Conservation (phyloP, 129 eudicot species). For the carrot (Daucus carota) region DH1_v3.0 NC_030381.2:7460501-7461000, state of each 20-base stretch:
- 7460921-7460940: background rate
- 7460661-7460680: background rate
- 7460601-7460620: background rate
- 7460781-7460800: slow-evolving; percentile 97
- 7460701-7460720: slow-evolving; percentile 44
- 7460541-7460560: background rate
- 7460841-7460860: slow-evolving; percentile 99
- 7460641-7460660: background rate
- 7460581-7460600: background rate
- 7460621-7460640: background rate
- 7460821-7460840: slow-evolving; percentile 96
- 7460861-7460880: slow-evolving; percentile 94
- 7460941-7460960: background rate
- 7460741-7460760: slow-evolving; percentile 57
- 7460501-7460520: background rate
- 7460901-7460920: slow-evolving; percentile 26
- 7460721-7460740: slow-evolving; percentile 73
- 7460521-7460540: too few species aligned
- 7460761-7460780: slow-evolving; percentile 86
- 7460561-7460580: background rate
- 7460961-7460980: background rate
- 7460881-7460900: slow-evolving; percentile 98
- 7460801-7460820: slow-evolving; percentile 84
- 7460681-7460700: background rate
- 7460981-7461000: background rate